Evolutionary conservation across 108 stramenopile species (phyloP).

Genomic region (Halocafeteria seosinensis): DNA sequence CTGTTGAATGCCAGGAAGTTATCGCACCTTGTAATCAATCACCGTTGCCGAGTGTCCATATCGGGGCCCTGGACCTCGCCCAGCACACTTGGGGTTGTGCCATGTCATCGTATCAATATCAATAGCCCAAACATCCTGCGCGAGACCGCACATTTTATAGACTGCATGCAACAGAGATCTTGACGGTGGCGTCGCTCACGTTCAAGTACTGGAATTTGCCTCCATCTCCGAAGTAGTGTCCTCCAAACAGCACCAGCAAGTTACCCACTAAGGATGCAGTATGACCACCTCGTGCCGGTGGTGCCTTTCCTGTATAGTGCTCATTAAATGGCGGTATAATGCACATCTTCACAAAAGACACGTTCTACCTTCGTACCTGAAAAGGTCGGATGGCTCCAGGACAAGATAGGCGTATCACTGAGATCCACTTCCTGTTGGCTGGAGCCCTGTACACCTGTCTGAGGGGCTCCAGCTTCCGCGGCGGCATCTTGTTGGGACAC

Average conservation of each 20-base stretch:
- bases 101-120: slow-evolving; percentile 35
- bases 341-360: too few relatives aligned
- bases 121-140: slow-evolving; percentile 35
- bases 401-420: neutral
- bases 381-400: neutral
- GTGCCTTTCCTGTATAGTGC: too few relatives aligned
- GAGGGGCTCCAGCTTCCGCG: too few relatives aligned
- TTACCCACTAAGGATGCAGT: slow-evolving; percentile 24
- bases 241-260: slow-evolving; percentile 40
- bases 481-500: too few relatives aligned
- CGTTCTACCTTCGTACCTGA: too few relatives aligned
- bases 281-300: slow-evolving; percentile 30
- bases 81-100: slow-evolving; percentile 33
- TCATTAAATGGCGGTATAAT: too few relatives aligned
- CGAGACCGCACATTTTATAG: too few relatives aligned
- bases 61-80: slow-evolving; percentile 25
- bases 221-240: slow-evolving; percentile 27
- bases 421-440: too few relatives aligned
- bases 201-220: too few relatives aligned
- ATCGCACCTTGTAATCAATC: neutral
- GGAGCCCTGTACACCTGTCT: too few relatives aligned
- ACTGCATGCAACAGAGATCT: too few relatives aligned
- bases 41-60: slow-evolving; percentile 13
- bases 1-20: neutral
- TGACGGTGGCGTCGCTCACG: too few relatives aligned